Evolutionary conservation across 345 rosid genomes (phyloP).

Genomic region (Bretschneidera sinensis): DNA sequence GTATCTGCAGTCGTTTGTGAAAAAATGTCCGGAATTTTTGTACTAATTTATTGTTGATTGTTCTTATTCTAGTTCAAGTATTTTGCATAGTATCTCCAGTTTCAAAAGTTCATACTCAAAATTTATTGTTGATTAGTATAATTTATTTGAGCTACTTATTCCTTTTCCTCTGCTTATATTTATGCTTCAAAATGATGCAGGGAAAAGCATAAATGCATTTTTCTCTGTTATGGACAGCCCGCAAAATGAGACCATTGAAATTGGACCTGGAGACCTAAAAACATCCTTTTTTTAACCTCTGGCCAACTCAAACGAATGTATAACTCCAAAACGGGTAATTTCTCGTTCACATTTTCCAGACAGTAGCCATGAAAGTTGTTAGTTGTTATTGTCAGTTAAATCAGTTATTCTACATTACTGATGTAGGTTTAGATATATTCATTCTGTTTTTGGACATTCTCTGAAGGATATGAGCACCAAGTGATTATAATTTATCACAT

Average conservation of each 20-base stretch:
- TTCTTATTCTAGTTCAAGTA: too few species aligned
- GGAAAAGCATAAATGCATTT: constrained; percentile 13
- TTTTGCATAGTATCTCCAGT: too few species aligned
- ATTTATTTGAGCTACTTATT: too few species aligned
- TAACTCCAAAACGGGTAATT: constrained; percentile 61
- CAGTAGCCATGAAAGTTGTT: neutral
- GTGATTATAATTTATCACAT: constrained; percentile 11
- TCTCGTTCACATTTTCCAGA: constrained; percentile 4
- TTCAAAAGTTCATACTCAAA: too few species aligned
- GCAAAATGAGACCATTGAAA: constrained; percentile 38
- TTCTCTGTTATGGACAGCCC: constrained; percentile 19
- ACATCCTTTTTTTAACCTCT: constrained; percentile 46
- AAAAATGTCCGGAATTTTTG: too few species aligned
- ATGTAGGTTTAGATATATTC: neutral
- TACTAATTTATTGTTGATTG: too few species aligned
- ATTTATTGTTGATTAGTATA: too few species aligned
- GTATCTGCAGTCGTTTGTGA: too few species aligned
- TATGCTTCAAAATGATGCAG: constrained; percentile 38
- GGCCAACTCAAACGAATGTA: constrained; percentile 69
- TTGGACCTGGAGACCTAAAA: constrained; percentile 75
- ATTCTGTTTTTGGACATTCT: constrained; percentile 1
- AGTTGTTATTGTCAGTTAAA: neutral
- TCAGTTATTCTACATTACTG: too few species aligned
- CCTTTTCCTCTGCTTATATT: too few species aligned
- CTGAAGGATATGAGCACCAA: constrained; percentile 3